A percentile compares a stretch with the other conserved stretches of the same genome.
Evolutionary conservation across 495 filamentous ascomycete species (phyloP).

Genomic region (Articulospora tetracladia): DNA sequence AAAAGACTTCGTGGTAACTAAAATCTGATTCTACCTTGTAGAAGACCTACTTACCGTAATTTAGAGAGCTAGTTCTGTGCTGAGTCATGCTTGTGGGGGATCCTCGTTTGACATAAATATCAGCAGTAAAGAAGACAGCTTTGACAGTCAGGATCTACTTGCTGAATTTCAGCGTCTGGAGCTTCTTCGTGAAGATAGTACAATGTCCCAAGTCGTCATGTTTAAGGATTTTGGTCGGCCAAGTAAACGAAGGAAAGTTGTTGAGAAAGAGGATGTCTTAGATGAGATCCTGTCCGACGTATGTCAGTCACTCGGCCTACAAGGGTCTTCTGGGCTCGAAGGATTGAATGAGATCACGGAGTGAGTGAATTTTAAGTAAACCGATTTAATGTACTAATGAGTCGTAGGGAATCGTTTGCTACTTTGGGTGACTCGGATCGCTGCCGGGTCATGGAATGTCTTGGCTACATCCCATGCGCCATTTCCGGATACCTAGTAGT

Average conservation of each 20-base stretch:
- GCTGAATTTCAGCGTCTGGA: slow-evolving; percentile 18
- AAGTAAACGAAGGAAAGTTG: slow-evolving; percentile 20
- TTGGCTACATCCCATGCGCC: slow-evolving; percentile 44
- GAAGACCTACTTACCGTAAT: background rate
- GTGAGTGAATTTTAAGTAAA: slow-evolving; percentile 9
- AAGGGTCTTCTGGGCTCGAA: slow-evolving; percentile 21
- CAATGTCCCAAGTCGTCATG: background rate
- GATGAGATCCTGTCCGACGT: slow-evolving; percentile 32
- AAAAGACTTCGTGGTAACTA: slow-evolving; percentile 25
- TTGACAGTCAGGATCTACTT: slow-evolving; percentile 11
- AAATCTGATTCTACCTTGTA: background rate
- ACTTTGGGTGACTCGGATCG: slow-evolving; percentile 22
- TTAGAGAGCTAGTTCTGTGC: background rate
- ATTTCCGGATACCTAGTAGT: slow-evolving; percentile 31
- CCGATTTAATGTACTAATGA: background rate
- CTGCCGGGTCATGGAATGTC: slow-evolving; percentile 29
- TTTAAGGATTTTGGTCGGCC: slow-evolving; percentile 3
- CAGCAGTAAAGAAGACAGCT: background rate
- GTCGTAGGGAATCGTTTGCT: slow-evolving; percentile 7
- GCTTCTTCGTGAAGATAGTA: background rate
- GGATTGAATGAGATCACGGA: slow-evolving; percentile 13
- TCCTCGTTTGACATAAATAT: background rate
- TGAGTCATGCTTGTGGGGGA: background rate
- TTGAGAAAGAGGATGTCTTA: slow-evolving; percentile 19
- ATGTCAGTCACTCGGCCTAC: slow-evolving; percentile 31